These are phyloP conservation scores for Eimeria sp. DNA, from an alignment of 169 alveolate species.

Conservation along the genomic window DNA sequence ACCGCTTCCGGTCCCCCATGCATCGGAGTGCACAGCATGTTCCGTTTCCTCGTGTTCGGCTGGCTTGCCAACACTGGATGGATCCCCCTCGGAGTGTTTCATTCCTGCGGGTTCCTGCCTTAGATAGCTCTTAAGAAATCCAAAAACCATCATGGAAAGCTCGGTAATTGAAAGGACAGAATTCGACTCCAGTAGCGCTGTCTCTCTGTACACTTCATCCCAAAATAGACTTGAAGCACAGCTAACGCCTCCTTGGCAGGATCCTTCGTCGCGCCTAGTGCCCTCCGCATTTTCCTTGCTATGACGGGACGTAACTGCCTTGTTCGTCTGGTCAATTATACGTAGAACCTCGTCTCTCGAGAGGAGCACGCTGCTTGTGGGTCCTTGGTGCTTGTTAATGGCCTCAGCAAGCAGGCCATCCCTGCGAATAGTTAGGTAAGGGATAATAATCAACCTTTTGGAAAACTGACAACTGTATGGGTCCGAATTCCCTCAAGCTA, in stretches of 20 bases:
- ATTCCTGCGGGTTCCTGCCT: background rate
- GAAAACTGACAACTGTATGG: background rate
- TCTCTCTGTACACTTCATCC: constrained; percentile 78
- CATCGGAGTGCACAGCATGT: background rate
- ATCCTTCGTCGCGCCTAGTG: constrained; percentile 8
- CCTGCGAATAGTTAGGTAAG: constrained; percentile 19
- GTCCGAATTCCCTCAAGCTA: background rate
- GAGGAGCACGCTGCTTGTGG: constrained; percentile 67
- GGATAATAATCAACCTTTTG: background rate
- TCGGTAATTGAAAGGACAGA: constrained; percentile 77
- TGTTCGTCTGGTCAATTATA: constrained; percentile 54
- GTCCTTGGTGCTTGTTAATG: constrained; percentile 56
- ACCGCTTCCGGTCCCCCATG: constrained; percentile 3
- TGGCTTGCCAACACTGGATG: background rate
- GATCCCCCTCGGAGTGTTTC: constrained; percentile 3
- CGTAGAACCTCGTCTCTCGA: constrained; percentile 71
- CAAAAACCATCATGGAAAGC: constrained; percentile 82
- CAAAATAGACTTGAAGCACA: constrained; percentile 66
- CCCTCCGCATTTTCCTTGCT: background rate
- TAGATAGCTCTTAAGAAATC: constrained; percentile 68
- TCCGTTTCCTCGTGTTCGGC: background rate
- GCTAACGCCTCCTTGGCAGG: background rate
- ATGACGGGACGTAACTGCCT: constrained; percentile 21
- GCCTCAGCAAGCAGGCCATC: constrained; percentile 63
- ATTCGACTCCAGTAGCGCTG: constrained; percentile 6